Evolutionary conservation across 805 yeast genomes (phyloP), one percentile per base, ranked within the genome.

Genomic region (Candida koratica): DNA sequence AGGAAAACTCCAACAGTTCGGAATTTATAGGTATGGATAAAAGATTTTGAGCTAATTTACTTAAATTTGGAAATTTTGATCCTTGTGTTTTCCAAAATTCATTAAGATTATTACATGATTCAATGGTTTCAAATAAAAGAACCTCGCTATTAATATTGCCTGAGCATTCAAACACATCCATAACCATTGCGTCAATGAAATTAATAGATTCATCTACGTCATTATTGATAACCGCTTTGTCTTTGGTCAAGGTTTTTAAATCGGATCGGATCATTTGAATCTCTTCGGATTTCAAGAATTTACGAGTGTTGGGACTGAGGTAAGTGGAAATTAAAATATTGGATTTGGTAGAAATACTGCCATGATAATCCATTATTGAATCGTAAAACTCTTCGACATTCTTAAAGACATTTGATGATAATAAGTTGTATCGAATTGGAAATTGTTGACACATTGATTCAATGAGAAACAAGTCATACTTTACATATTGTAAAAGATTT

Each of bases 121-220:
- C 48, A 8, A 48, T 46, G 4, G 55, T 49, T 39, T 57, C 62
- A 40, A 52, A 57, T 12, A 32, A 30, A 30, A 52, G 42, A 24
- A 56, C 49, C 42, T 57, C 62, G 23, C 45, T 47, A 19, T 49
- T 48, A 2, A 55, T 41, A 20, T 43, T 54, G 5, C 60, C 61
- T 6, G 52, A 47, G 36, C 61, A 57, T 28, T 54, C 48, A 39
- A 57, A 57, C 14, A 45, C 38, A 25, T 48, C 41, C 50, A 55
- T 41, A 12, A 56, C 49, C 46, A 50, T 27, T 4, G 36, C 41
- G 28, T 44, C 45, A 1, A 44, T 28, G 5, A 27, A 16, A 13
- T 34, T 30, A 11, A 44, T 27, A 9, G 44, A 37, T 15, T 44
- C 47, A 12, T 43, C 47, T 2, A 13, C 3, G 14, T 20, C 29